Evolutionary conservation across 2,329 filamentous ascomycete genomes (phyloP).

Genomic region (Zarea fungicola): DNA sequence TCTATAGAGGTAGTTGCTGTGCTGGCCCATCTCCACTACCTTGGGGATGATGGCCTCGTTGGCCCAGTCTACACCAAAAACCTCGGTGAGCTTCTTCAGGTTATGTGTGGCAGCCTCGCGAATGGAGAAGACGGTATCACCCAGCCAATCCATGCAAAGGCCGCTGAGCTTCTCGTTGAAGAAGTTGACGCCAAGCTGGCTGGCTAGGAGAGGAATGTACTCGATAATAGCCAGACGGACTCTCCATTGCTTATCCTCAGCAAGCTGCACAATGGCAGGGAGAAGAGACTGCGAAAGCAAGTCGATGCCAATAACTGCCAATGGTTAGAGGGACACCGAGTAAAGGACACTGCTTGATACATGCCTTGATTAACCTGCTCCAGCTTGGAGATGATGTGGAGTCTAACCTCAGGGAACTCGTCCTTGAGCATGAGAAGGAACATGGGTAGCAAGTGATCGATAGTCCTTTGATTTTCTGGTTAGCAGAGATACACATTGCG

Average conservation of each 20-base stretch:
- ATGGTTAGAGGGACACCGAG: not conserved
- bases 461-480: constrained; percentile 66
- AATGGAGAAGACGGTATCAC: constrained; percentile 98
- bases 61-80: constrained; percentile 97
- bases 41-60: constrained; percentile 96
- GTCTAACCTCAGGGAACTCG: constrained; percentile 93
- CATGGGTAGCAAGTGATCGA: constrained; percentile 95
- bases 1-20: constrained; percentile 97
- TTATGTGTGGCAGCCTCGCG: constrained; percentile 96
- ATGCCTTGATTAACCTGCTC: constrained; percentile 94
- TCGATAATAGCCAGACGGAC: constrained; percentile 97
- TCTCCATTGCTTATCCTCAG: constrained; percentile 99
- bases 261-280: constrained; percentile 93
- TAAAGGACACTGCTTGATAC: constrained; percentile 17
- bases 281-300: constrained; percentile 93
- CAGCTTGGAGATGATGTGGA: constrained; percentile 99
- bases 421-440: constrained; percentile 99
- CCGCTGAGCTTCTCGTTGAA: constrained; percentile 96
- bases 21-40: constrained; percentile 96
- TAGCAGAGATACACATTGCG: too few species aligned
- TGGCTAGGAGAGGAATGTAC: constrained; percentile 94
- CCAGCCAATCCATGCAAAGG: constrained; percentile 97
- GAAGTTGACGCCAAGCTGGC: constrained; percentile 93
- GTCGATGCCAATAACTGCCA: constrained; percentile 89
- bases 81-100: constrained; percentile 95